Evolutionary conservation across 2,329 filamentous ascomycete species (phyloP).

Genomic region (Elsinoe fawcettii): DNA sequence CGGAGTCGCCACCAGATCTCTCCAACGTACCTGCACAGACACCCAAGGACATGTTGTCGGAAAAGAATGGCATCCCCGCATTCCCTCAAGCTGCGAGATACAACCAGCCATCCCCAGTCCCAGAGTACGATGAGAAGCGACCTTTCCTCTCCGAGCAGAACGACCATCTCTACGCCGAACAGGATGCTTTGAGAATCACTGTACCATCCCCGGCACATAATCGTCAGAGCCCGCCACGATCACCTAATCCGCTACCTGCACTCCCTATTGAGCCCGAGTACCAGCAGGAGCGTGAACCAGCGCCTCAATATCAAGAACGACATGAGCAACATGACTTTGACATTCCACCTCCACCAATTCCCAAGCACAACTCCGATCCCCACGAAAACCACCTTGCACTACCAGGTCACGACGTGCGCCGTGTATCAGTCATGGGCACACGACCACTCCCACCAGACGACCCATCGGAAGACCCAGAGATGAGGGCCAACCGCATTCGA

Average conservation of each 20-base stretch:
- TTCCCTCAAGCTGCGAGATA: slow-evolving; percentile 10
- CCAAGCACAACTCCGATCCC: slow-evolving; percentile 10
- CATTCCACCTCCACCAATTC: not conserved
- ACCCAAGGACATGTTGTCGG: slow-evolving; percentile 10
- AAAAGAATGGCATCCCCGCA: slow-evolving; percentile 1
- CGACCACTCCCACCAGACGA: slow-evolving; percentile 84
- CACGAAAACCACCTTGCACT: not conserved
- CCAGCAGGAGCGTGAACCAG: not conserved
- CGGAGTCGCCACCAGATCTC: slow-evolving; percentile 12
- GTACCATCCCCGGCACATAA: slow-evolving; percentile 13
- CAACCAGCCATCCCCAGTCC: slow-evolving; percentile 2
- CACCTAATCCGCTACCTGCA: slow-evolving; percentile 6
- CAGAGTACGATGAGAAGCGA: slow-evolving; percentile 1
- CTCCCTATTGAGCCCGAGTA: not conserved
- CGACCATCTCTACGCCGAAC: not conserved
- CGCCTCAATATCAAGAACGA: not conserved
- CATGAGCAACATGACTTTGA: slow-evolving; percentile 5
- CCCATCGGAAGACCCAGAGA: slow-evolving; percentile 81
- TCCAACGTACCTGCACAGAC: slow-evolving; percentile 4
- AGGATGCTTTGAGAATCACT: slow-evolving; percentile 13
- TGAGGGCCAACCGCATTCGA: slow-evolving; percentile 88
- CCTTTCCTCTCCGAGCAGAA: not conserved
- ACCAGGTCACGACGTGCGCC: slow-evolving; percentile 34
- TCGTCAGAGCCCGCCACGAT: slow-evolving; percentile 9
- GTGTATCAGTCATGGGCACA: slow-evolving; percentile 53